These are phyloP conservation scores for Tetracentron sinense DNA, from an alignment of 164 flowering plant species.

Conservation along the genomic window DNA sequence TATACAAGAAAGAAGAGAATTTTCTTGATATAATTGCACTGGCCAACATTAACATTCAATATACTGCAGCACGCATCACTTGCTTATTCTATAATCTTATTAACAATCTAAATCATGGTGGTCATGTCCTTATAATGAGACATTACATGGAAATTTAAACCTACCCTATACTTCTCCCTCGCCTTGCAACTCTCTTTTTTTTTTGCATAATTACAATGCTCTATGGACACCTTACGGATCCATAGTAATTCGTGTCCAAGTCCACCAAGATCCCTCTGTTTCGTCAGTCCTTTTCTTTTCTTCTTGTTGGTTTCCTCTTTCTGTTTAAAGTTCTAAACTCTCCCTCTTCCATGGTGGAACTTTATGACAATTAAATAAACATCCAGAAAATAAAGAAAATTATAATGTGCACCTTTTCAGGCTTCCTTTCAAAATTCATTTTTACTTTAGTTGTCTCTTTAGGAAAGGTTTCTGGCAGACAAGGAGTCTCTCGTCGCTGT, in stretches of 20 bases:
- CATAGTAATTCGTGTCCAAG: constrained; percentile 38
- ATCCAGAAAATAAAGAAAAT: constrained; percentile 32
- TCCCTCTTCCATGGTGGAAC: constrained; percentile 22
- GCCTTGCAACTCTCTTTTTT: too few relatives aligned
- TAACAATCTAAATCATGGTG: constrained; percentile 32
- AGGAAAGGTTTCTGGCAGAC: constrained; percentile 91
- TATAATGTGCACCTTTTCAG: constrained; percentile 22
- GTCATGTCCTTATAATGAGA: constrained; percentile 23
- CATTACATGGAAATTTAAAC: constrained; percentile 18
- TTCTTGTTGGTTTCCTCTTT: constrained; percentile 18
- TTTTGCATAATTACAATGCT: constrained; percentile 47
- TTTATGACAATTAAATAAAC: constrained; percentile 25
- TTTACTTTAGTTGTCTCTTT: constrained; percentile 54
- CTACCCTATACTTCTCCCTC: background rate
- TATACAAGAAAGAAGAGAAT: constrained; percentile 1
- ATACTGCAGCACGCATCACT: constrained; percentile 23
- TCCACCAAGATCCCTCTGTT: constrained; percentile 14
- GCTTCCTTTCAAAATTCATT: background rate
- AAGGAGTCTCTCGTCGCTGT: constrained; percentile 78
- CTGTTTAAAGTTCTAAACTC: constrained; percentile 20
- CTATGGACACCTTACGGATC: constrained; percentile 70
- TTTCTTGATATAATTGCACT: constrained; percentile 4
- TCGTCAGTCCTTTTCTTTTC: constrained; percentile 10
- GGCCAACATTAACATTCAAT: constrained; percentile 15
- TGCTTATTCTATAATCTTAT: constrained; percentile 43